phyloP scores from a whole-genome alignment of 2,329 filamentous ascomycete genomes.

The Calonectria multiphialidica region DNA sequence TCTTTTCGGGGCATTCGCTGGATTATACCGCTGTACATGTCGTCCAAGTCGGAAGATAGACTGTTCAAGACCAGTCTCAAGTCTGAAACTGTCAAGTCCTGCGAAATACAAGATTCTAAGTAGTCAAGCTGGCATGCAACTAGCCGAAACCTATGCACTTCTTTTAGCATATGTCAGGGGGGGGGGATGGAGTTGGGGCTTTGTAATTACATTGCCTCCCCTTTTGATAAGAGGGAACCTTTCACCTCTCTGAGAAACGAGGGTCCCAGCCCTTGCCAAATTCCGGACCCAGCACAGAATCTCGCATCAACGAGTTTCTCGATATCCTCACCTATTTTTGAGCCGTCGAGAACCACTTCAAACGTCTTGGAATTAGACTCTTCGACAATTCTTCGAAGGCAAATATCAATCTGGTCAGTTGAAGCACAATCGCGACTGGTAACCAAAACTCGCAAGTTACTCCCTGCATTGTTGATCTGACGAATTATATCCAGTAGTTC shows the following conservation, averaged over 20 bases:
- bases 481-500: neutral
- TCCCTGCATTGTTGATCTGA: neutral
- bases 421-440: neutral
- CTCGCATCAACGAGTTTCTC: neutral
- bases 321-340: neutral
- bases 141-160: neutral
- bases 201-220: neutral
- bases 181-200: neutral
- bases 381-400: neutral
- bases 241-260: neutral
- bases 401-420: neutral
- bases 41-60: neutral
- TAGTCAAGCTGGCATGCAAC: neutral
- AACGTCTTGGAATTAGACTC: neutral
- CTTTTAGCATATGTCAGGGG: neutral
- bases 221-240: neutral
- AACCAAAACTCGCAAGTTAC: neutral
- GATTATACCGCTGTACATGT: neutral
- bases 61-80: neutral
- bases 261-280: neutral
- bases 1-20: neutral
- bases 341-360: neutral
- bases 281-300: neutral
- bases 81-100: neutral
- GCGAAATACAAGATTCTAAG: neutral